Conservation (phyloP, 108 stramenopile genomes). For the Pseudonitzschia delicatissima region DNA sequence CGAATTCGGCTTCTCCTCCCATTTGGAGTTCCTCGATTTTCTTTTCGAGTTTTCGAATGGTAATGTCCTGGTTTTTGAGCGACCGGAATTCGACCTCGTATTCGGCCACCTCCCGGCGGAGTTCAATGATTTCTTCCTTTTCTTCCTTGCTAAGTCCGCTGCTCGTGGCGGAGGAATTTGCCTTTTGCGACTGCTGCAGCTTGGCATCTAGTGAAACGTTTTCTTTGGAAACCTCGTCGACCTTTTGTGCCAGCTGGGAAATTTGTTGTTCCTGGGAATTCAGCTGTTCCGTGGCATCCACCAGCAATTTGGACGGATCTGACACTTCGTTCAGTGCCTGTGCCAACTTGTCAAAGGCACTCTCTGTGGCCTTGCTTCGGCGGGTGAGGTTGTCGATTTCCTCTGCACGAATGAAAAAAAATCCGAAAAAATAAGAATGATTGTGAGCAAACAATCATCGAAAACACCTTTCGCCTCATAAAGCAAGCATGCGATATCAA, state of each 20-base stretch:
- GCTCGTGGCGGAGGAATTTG: slow-evolving; percentile 5
- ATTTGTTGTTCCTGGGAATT: slow-evolving; percentile 55
- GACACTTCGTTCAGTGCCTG: slow-evolving; percentile 45
- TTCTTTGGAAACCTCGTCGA: slow-evolving; percentile 63
- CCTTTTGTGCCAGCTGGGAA: slow-evolving; percentile 37
- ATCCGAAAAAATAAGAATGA: background rate
- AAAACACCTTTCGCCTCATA: too few relatives aligned
- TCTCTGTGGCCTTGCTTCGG: slow-evolving; percentile 72
- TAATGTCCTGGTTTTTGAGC: slow-evolving; percentile 92
- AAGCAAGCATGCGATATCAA: background rate
- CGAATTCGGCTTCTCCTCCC: slow-evolving; percentile 62
- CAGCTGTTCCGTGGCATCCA: slow-evolving; percentile 41
- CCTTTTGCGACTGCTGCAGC: slow-evolving; percentile 4
- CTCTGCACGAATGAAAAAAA: slow-evolving; percentile 21
- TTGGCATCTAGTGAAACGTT: slow-evolving; percentile 37
- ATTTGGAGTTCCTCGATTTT: slow-evolving; percentile 70
- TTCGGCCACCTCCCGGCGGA: slow-evolving; percentile 83
- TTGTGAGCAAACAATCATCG: too few relatives aligned
- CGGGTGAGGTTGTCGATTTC: slow-evolving; percentile 83
- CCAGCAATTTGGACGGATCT: slow-evolving; percentile 47
- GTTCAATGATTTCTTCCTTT: slow-evolving; percentile 75
- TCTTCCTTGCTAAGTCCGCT: slow-evolving; percentile 44
- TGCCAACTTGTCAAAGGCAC: slow-evolving; percentile 44
- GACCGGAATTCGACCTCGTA: slow-evolving; percentile 87
- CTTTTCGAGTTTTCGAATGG: slow-evolving; percentile 82